Evolutionary conservation across 2,329 filamentous ascomycete species (phyloP).

Genomic region (Coniella vitis): DNA sequence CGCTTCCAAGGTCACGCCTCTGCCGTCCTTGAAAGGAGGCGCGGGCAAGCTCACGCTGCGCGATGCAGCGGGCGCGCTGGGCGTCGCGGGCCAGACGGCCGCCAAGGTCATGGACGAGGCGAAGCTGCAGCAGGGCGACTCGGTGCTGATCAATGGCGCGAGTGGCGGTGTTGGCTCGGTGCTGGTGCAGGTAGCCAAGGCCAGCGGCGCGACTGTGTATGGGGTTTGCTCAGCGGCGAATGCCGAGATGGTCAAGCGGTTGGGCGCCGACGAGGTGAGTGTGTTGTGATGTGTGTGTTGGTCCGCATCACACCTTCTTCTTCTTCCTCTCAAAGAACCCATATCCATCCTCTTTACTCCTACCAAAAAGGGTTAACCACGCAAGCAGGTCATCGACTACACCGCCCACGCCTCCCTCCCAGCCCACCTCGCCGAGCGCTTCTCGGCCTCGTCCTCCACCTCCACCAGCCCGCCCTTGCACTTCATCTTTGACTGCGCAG

Average conservation of each 20-base stretch:
- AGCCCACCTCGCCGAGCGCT: slow-evolving; percentile 23
- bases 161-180: slow-evolving; percentile 44
- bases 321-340: too few relatives aligned
- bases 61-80: slow-evolving; percentile 26
- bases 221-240: slow-evolving; percentile 43
- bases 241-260: slow-evolving; percentile 33
- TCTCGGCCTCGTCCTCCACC: background rate
- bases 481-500: slow-evolving; percentile 43
- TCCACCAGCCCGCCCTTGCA: slow-evolving; percentile 26
- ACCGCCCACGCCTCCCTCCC: slow-evolving; percentile 29
- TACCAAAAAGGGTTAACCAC: too few relatives aligned
- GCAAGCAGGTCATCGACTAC: slow-evolving; percentile 34
- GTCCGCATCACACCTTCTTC: background rate
- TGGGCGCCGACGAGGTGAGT: slow-evolving; percentile 42
- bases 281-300: background rate
- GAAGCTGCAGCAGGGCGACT: slow-evolving; percentile 17
- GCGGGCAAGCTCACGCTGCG: slow-evolving; percentile 10
- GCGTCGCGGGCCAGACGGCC: slow-evolving; percentile 30
- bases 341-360: too few relatives aligned
- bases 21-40: slow-evolving; percentile 17
- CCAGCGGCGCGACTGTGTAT: slow-evolving; percentile 34
- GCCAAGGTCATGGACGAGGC: slow-evolving; percentile 22
- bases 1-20: slow-evolving; percentile 21
- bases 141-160: slow-evolving; percentile 42
- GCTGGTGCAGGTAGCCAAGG: slow-evolving; percentile 38